A percentile compares a stretch with the other conserved stretches of the same genome.
phyloP scores from a whole-genome alignment of 129 eudicot species.

The Centrapalus pauciflorus region DNA sequence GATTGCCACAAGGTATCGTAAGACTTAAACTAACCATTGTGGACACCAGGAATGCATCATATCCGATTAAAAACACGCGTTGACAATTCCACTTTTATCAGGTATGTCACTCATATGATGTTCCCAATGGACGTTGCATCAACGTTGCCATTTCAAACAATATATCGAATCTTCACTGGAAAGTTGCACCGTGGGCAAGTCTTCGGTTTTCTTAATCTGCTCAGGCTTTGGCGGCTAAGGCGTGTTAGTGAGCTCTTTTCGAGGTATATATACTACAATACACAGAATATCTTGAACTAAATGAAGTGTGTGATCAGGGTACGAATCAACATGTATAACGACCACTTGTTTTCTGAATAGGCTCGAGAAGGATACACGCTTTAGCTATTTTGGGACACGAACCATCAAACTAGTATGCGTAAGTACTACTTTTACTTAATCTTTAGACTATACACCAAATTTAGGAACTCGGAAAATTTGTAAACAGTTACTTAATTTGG shows the following conservation, averaged over 20 bases:
- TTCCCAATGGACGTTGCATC: slow-evolving; percentile 87
- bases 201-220: slow-evolving; percentile 78
- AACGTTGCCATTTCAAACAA: slow-evolving; percentile 65
- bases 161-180: slow-evolving; percentile 49
- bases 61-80: not conserved
- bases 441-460: too few relatives aligned
- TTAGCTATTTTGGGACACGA: slow-evolving; percentile 86
- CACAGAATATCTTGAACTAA: not conserved
- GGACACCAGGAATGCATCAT: not conserved
- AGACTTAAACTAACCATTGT: not conserved
- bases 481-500: too few relatives aligned
- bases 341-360: slow-evolving; percentile 30
- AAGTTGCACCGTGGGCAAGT: slow-evolving; percentile 36
- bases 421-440: slow-evolving; percentile 19
- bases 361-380: slow-evolving; percentile 83
- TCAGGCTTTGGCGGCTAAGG: slow-evolving; percentile 80
- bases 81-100: slow-evolving; percentile 1
- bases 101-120: slow-evolving; percentile 63
- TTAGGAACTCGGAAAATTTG: not conserved
- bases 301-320: not conserved
- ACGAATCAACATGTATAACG: not conserved
- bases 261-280: slow-evolving; percentile 31
- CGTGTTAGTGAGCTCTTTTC: slow-evolving; percentile 84
- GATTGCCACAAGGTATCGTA: slow-evolving; percentile 56
- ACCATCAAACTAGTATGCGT: slow-evolving; percentile 60